Percentiles rank a stretch among this genome's conserved stretches.
Evolutionary conservation across 2,329 filamentous ascomycete species (phyloP).

Genomic region (Penicillium janthinellum): DNA sequence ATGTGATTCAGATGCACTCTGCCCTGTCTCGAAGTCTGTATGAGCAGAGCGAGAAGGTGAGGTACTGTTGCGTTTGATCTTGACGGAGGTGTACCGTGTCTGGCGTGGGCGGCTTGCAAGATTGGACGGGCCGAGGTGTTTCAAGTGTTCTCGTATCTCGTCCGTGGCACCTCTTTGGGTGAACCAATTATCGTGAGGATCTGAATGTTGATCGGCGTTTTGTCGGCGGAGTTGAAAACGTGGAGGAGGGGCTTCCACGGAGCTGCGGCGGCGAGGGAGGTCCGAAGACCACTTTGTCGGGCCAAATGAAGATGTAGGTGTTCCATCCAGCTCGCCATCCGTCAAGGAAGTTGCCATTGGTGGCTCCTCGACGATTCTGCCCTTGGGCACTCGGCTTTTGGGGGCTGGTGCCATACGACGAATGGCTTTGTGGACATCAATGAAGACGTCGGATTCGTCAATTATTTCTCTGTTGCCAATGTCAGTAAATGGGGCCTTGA

Average conservation of each 20-base stretch:
- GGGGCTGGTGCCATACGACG: conserved; percentile 84
- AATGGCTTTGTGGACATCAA: conserved; percentile 98
- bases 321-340: conserved; percentile 47
- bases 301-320: conserved; percentile 30
- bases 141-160: conserved; percentile 61
- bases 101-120: conserved; percentile 61
- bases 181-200: conserved; percentile 33
- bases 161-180: conserved; percentile 56
- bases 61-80: conserved; percentile 62
- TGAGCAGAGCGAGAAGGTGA: conserved; percentile 38
- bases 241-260: conserved; percentile 40
- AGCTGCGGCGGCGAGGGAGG: conserved; percentile 34
- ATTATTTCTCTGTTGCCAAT: conserved; percentile 78
- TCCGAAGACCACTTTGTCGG: conserved; percentile 19
- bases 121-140: conserved; percentile 66
- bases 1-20: conserved; percentile 46
- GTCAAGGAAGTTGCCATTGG: conserved; percentile 35
- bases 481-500: conserved; percentile 22
- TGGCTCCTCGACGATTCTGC: conserved; percentile 54
- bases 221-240: conserved; percentile 45
- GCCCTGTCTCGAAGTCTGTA: conserved; percentile 40
- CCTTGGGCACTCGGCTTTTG: conserved; percentile 67
- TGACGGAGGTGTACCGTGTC: conserved; percentile 64
- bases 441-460: conserved; percentile 96
- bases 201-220: conserved; percentile 31